Base-by-base conservation (phyloP, 345 rosid genomes). In the Brassica cretica region DNA sequence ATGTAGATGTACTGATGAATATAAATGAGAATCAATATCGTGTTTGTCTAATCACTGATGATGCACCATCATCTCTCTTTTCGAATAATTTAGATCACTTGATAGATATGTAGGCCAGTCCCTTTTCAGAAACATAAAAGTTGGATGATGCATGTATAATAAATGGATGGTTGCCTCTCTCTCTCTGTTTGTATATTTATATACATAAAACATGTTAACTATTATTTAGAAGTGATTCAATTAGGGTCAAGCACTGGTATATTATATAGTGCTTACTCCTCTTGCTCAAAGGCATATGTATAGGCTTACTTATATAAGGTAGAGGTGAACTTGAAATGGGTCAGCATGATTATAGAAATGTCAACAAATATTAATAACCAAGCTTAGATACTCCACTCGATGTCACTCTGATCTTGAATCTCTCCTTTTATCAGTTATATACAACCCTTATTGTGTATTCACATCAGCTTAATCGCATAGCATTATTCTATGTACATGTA, bases 41-140 rank as follows among this genome's bases (percentile, higher is more conserved):
- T 78, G 77, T 72, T 78, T 56, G 68, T 66, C 71, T 77, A 37
- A 77, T 77, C 80, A 77, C 67, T 78, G 85, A 84, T 89, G 84
- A 84, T 89, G 84, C 86, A 77, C 53, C 68, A 78, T 66, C 35
- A 72, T 72, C 67, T 58, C 62, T 65, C 68, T 58, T 66, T 51
- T 78, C 64, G 73, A 56, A 59, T 51, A 71, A 56, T 71, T 78
- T 72, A 49, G 81, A 71, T 78, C 53, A 67, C 73, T 72, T 68
- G 64, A 60, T 72, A 78, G 69, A 66, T 72, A 66, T 78, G 77
- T 78, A 77, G 73, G 77, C 73, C 69, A 67, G 69, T 51, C 56
- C 56, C 19, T 51, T 51, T 51, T 51, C 56, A 51, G 56, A 51
- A 51, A n/a, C 19, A 51, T 51, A 51, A 51, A 51, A 51, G 56